Conservation (phyloP, 2,329 filamentous ascomycete genomes). For the Trichoderma sp. region DNA sequence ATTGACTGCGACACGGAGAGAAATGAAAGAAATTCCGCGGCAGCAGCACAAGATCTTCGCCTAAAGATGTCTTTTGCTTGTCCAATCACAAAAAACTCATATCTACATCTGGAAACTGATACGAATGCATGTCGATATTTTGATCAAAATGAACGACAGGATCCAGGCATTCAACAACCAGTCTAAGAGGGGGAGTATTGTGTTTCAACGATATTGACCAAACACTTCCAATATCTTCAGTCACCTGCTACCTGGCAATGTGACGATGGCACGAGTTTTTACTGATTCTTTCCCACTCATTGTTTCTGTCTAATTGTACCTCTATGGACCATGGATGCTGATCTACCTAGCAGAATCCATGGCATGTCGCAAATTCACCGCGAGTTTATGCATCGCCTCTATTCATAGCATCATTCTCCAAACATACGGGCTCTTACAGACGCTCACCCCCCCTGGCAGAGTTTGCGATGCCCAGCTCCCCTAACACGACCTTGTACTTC, state of each 20-base stretch:
- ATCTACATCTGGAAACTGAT: too few species aligned
- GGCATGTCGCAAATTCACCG: not conserved
- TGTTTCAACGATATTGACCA: not conserved
- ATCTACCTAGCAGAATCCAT: not conserved
- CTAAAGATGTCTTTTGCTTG: not conserved
- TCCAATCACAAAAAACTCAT: not conserved
- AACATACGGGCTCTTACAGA: not conserved
- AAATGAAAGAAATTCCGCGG: not conserved
- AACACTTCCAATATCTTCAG: not conserved
- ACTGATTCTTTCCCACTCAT: not conserved
- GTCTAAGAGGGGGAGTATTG: too few species aligned
- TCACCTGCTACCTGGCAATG: not conserved
- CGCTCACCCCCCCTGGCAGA: not conserved
- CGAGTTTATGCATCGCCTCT: not conserved
- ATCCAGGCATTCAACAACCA: not conserved
- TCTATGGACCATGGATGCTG: not conserved
- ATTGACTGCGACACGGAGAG: not conserved
- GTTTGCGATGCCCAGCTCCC: constrained; percentile 38
- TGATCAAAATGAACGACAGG: not conserved
- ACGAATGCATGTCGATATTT: not conserved
- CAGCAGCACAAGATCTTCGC: not conserved
- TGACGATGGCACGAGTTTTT: not conserved
- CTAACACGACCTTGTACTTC: constrained; percentile 55
- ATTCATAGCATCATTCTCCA: not conserved
- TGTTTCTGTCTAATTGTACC: not conserved